Conservation (phyloP, 768 basidiomycete genomes). For the Amylocystis lapponica region DNA sequence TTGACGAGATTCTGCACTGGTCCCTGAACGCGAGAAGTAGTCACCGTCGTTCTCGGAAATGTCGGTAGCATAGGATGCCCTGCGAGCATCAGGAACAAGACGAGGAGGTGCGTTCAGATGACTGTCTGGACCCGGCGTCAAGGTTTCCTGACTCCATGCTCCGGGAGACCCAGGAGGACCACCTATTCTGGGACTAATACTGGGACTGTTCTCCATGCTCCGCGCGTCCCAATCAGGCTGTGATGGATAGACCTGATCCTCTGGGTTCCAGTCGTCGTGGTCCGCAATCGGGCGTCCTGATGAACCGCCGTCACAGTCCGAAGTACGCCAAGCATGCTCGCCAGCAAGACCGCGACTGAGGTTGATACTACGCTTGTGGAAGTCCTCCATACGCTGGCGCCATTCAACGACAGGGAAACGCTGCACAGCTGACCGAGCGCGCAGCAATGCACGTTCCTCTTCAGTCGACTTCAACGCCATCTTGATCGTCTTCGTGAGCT, state of each 20-base stretch:
- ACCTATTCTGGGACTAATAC: too few species aligned
- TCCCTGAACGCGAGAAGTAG: conserved; percentile 38
- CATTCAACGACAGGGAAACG: conserved; percentile 98
- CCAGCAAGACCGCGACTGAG: conserved; percentile 67
- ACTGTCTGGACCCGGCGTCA: conserved; percentile 42
- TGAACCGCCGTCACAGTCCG: conserved; percentile 43
- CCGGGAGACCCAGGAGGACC: conserved; percentile 47
- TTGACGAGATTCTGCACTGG: conserved; percentile 22
- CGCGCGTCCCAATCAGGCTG: conserved; percentile 74
- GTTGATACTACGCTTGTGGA: conserved; percentile 81
- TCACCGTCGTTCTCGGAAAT: conserved; percentile 60
- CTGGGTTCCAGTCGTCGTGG: conserved; percentile 77
- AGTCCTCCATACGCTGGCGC: conserved; percentile 94
- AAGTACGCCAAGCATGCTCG: conserved; percentile 69
- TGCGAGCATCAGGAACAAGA: conserved; percentile 22
- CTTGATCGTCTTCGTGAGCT: conserved; percentile 91
- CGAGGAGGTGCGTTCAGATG: conserved; percentile 34
- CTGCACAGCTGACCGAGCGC: conserved; percentile 90
- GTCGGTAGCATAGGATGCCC: conserved; percentile 34
- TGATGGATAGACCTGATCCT: conserved; percentile 53
- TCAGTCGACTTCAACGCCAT: conserved; percentile 86
- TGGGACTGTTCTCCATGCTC: conserved; percentile 43
- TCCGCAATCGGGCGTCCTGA: conserved; percentile 47
- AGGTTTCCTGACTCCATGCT: conserved; percentile 55
- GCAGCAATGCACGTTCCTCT: conserved; percentile 87